Evolutionary conservation across 257 asterid genomes (phyloP).

Genomic region (Solanum dulcamara): DNA sequence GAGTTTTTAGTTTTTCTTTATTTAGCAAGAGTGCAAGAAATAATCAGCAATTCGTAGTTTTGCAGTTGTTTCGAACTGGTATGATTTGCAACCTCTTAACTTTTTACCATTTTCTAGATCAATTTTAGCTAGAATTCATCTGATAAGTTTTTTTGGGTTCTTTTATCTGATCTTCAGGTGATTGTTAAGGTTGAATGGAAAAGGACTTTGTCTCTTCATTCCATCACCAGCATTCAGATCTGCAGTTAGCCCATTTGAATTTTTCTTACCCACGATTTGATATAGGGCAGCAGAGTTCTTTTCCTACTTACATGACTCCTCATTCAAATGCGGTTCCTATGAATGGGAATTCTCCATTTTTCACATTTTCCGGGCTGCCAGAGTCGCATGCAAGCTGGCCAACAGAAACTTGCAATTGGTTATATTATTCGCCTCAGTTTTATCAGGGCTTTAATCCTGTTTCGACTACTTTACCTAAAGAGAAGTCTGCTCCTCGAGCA

Average conservation of each 20-base stretch:
- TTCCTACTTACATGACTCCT: slow-evolving; percentile 30
- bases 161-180: slow-evolving; percentile 18
- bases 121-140: background rate
- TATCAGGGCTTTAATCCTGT: slow-evolving; percentile 24
- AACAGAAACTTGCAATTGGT: slow-evolving; percentile 25
- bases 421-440: slow-evolving; percentile 24
- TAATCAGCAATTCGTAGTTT: slow-evolving; percentile 28
- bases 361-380: slow-evolving; percentile 23
- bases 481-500: slow-evolving; percentile 7
- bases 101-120: background rate
- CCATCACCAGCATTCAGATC: slow-evolving; percentile 23
- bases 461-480: slow-evolving; percentile 14
- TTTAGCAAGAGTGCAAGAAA: slow-evolving; percentile 28
- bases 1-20: slow-evolving; percentile 22
- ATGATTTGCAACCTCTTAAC: background rate
- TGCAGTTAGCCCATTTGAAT: slow-evolving; percentile 26
- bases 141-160: background rate
- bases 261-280: slow-evolving; percentile 18
- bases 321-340: slow-evolving; percentile 22
- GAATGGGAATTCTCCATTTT: slow-evolving; percentile 27
- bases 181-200: slow-evolving; percentile 66
- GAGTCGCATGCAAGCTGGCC: slow-evolving; percentile 21
- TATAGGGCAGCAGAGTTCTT: slow-evolving; percentile 16
- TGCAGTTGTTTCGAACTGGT: slow-evolving; percentile 13
- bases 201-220: slow-evolving; percentile 38